A percentile compares a stretch with the other conserved stretches of the same genome.
phyloP scores from a whole-genome alignment of 2,329 filamentous ascomycete genomes.

The Macrophomina phaseolina region DNA sequence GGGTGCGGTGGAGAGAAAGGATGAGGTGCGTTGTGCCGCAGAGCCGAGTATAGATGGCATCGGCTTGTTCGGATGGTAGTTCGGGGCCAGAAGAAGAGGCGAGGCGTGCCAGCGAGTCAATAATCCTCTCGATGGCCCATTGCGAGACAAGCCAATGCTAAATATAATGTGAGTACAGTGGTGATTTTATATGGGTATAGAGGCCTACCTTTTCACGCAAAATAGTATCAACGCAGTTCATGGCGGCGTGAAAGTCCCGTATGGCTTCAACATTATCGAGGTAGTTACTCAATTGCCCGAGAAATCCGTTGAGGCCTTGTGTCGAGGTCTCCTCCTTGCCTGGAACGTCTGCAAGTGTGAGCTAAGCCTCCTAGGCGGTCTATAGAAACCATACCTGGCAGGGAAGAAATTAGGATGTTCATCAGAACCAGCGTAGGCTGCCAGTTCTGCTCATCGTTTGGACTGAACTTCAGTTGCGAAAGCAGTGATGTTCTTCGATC shows the following conservation, averaged over 20 bases:
- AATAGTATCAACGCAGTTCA: conserved; percentile 36
- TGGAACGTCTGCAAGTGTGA: conserved; percentile 20
- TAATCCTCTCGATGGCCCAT: conserved; percentile 48
- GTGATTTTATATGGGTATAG: neutral
- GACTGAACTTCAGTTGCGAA: conserved; percentile 15
- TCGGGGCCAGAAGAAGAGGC: conserved; percentile 39
- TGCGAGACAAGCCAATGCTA: conserved; percentile 50
- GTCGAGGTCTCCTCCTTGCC: conserved; percentile 10
- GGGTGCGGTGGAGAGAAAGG: conserved; percentile 62
- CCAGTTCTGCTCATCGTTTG: conserved; percentile 12
- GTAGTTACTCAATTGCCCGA: conserved; percentile 16
- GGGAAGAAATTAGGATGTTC: conserved; percentile 22
- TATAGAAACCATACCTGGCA: conserved; percentile 13
- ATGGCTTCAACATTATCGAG: conserved; percentile 17
- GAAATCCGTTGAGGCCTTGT: conserved; percentile 20
- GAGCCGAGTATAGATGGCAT: conserved; percentile 58
- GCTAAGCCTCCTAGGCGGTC: neutral
- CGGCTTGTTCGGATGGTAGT: conserved; percentile 36
- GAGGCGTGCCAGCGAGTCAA: conserved; percentile 45
- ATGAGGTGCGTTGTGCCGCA: conserved; percentile 60
- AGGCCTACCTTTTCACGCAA: conserved; percentile 32
- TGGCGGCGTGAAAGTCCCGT: conserved; percentile 18
- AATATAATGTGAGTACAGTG: conserved; percentile 12
- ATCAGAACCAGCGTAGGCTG: conserved; percentile 12
- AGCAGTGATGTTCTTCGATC: conserved; percentile 19